A percentile compares a stretch with the other conserved stretches of the same genome.
These are phyloP conservation scores for Phytophthora citrophthora DNA, from an alignment of 352 stramenopile species.

Conservation along the genomic window DNA sequence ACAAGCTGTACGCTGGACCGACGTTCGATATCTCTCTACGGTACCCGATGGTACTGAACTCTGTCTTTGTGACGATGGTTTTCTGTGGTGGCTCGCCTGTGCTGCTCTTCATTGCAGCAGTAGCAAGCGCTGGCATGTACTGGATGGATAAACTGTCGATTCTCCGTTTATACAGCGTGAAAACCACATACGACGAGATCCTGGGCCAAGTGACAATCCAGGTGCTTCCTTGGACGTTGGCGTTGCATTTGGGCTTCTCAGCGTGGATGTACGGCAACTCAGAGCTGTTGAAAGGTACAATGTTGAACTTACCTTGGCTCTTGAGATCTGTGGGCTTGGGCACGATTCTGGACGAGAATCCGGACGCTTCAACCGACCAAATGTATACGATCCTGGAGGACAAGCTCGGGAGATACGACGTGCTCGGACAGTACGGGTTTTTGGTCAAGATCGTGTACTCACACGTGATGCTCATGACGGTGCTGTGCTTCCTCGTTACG, in stretches of 20 bases:
- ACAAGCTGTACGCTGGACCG: constrained; percentile 52
- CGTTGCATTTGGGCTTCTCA: constrained; percentile 58
- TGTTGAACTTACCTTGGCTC: constrained; percentile 44
- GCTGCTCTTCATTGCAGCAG: constrained; percentile 50
- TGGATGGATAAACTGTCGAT: constrained; percentile 65
- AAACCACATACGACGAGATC: constrained; percentile 53
- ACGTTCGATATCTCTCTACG: constrained; percentile 55
- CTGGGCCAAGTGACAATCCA: constrained; percentile 45
- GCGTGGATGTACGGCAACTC: constrained; percentile 61
- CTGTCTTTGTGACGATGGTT: constrained; percentile 63
- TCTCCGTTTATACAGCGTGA: constrained; percentile 56
- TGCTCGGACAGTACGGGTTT: constrained; percentile 40
- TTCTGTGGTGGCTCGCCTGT: constrained; percentile 60
- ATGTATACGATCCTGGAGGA: constrained; percentile 37
- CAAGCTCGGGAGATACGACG: constrained; percentile 33
- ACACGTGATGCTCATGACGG: constrained; percentile 56
- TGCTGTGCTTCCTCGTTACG: constrained; percentile 43
- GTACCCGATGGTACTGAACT: constrained; percentile 71
- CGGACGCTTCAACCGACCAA: constrained; percentile 32
- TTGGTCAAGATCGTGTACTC: constrained; percentile 56
- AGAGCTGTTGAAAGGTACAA: constrained; percentile 39
- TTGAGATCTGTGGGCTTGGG: constrained; percentile 34
- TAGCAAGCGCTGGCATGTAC: constrained; percentile 41
- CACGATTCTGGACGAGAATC: constrained; percentile 23
- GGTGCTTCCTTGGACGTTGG: constrained; percentile 51